Evolutionary conservation across 148 eudicot genomes (phyloP).

Genomic region (Hydrangea macrophylla): DNA sequence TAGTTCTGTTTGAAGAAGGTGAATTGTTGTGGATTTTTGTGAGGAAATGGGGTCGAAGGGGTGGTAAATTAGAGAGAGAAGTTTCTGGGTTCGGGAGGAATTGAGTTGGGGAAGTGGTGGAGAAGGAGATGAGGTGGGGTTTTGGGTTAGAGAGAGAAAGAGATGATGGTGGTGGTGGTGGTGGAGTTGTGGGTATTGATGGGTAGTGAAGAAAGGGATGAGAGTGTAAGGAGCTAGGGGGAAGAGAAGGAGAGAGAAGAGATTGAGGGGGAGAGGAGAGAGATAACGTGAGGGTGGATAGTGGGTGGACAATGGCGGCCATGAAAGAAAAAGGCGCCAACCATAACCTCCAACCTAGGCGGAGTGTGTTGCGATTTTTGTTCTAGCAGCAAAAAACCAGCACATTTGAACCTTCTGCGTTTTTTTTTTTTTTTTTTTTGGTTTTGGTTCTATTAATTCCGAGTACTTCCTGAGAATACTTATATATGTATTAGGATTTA

Average conservation of each 20-base stretch:
- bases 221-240: neutral
- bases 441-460: too few species aligned
- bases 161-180: neutral
- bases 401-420: too few species aligned
- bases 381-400: too few species aligned
- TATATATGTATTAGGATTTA: too few species aligned
- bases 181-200: conserved; percentile 7
- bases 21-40: neutral
- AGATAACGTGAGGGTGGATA: conserved; percentile 20
- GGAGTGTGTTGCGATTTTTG: too few species aligned
- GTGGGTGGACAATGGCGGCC: conserved; percentile 28
- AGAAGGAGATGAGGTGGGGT: conserved; percentile 19
- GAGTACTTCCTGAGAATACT: too few species aligned
- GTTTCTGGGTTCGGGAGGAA: conserved; percentile 31
- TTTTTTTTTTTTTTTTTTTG: too few species aligned
- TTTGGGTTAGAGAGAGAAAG: conserved; percentile 31
- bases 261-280: conserved; percentile 9
- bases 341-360: too few species aligned
- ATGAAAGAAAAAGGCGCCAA: conserved; percentile 25
- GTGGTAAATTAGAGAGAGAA: conserved; percentile 15
- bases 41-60: conserved; percentile 23
- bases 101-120: conserved; percentile 30
- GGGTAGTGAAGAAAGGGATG: conserved; percentile 21
- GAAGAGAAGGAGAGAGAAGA: conserved; percentile 9
- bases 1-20: conserved; percentile 10